Evolutionary conservation across 164 flowering plant species (phyloP).

Genomic region (Cinnamomum chago): DNA sequence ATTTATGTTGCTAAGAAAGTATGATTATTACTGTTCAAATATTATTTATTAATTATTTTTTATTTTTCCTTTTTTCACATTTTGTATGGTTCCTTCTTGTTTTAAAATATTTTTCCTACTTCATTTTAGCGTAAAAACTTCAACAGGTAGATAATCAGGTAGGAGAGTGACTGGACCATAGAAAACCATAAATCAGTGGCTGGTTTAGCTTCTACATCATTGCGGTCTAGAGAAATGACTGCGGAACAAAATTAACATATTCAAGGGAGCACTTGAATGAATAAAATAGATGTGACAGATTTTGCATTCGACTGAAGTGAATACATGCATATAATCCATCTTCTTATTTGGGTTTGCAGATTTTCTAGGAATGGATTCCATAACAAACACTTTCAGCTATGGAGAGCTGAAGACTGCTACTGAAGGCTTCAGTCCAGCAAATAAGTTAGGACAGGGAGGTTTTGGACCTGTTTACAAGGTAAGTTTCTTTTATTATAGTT

Average conservation of each 20-base stretch:
- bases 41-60: too few species aligned
- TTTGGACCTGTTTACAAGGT: conserved; percentile 90
- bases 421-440: conserved; percentile 50
- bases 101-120: too few species aligned
- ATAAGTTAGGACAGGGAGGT: conserved; percentile 91
- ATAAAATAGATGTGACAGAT: not conserved
- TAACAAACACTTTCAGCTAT: conserved; percentile 62
- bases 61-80: too few species aligned
- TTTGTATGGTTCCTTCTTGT: not conserved
- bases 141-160: not conserved
- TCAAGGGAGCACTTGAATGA: not conserved
- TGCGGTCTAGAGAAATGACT: not conserved
- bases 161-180: not conserved
- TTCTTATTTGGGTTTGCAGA: conserved; percentile 36
- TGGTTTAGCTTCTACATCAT: not conserved
- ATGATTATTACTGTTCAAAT: too few species aligned
- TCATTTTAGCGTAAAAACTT: not conserved
- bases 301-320: not conserved
- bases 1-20: too few species aligned
- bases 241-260: not conserved
- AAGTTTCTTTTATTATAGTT: not conserved
- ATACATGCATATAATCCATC: not conserved
- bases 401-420: conserved; percentile 66
- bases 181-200: not conserved
- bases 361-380: conserved; percentile 49